These are phyloP conservation scores for Elsinoe fawcettii DNA, from an alignment of 2,329 filamentous ascomycete genomes.

Conservation along the genomic window DNA sequence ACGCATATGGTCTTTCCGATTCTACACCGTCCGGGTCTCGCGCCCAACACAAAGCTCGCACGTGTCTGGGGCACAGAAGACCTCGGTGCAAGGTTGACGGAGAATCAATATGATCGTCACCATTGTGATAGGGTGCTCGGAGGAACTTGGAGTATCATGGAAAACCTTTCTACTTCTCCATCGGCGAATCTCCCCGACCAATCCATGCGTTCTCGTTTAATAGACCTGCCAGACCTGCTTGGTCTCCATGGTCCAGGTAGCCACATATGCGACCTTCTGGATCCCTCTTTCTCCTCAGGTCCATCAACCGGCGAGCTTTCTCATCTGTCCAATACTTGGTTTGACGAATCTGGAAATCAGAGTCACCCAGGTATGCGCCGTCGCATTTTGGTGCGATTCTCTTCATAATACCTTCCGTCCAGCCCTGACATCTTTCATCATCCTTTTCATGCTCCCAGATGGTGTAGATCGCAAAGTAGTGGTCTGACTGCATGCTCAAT, in stretches of 20 bases:
- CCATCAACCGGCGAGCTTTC: slow-evolving; percentile 36
- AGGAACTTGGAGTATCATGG: no score
- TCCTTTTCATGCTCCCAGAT: slow-evolving; percentile 43
- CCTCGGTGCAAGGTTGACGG: no score
- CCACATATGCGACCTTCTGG: slow-evolving; percentile 37
- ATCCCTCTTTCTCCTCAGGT: slow-evolving; percentile 40
- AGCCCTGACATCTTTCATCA: slow-evolving; percentile 38
- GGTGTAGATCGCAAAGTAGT: slow-evolving; percentile 49
- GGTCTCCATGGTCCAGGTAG: slow-evolving; percentile 41
- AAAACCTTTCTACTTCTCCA: slow-evolving; percentile 1
- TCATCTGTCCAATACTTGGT: slow-evolving; percentile 44
- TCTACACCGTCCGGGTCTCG: no score
- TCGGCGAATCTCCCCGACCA: slow-evolving; percentile 13
- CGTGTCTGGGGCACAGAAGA: no score
- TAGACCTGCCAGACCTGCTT: slow-evolving; percentile 37
- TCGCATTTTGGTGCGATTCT: slow-evolving; percentile 35
- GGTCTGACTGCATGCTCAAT: slow-evolving; percentile 47
- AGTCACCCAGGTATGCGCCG: slow-evolving; percentile 49
- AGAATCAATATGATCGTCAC: no score
- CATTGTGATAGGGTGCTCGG: no score
- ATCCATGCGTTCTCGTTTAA: slow-evolving; percentile 26
- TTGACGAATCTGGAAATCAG: slow-evolving; percentile 44
- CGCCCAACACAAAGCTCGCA: no score
- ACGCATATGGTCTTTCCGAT: no score
- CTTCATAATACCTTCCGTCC: slow-evolving; percentile 35